Conservation (phyloP, 2,329 filamentous ascomycete genomes). For the Westerdykella ornata region DNA sequence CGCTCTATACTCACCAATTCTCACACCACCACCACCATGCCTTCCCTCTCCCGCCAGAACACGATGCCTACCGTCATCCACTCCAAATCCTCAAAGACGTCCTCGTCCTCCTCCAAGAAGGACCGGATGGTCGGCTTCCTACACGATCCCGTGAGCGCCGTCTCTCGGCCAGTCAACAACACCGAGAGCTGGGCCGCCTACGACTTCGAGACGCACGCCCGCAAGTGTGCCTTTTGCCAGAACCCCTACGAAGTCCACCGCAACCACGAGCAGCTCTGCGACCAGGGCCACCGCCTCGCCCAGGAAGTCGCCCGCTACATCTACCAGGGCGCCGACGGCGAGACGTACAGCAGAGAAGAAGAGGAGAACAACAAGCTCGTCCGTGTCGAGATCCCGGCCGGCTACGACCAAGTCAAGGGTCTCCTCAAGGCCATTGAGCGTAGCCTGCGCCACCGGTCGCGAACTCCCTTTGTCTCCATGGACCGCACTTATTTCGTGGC, state of each 20-base stretch:
- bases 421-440: slow-evolving; percentile 41
- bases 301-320: slow-evolving; percentile 42
- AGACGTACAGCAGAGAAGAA: slow-evolving; percentile 30
- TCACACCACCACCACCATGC: slow-evolving; percentile 25
- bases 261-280: slow-evolving; percentile 38
- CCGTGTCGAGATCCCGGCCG: slow-evolving; percentile 41
- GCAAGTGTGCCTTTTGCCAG: slow-evolving; percentile 41
- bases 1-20: slow-evolving; percentile 30
- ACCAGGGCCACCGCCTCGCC: slow-evolving; percentile 40
- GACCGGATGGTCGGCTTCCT: slow-evolving; percentile 32
- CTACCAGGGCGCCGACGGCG: slow-evolving; percentile 35
- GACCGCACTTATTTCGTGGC: slow-evolving; percentile 40
- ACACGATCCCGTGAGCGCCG: slow-evolving; percentile 33
- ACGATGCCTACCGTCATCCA: slow-evolving; percentile 34
- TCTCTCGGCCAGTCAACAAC: slow-evolving; percentile 38
- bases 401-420: slow-evolving; percentile 36
- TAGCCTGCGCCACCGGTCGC: slow-evolving; percentile 31
- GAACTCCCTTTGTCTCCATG: slow-evolving; percentile 39
- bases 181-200: slow-evolving; percentile 43
- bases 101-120: slow-evolving; percentile 23
- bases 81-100: slow-evolving; percentile 10
- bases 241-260: slow-evolving; percentile 41
- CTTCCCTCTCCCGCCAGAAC: slow-evolving; percentile 21
- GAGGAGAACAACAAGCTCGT: slow-evolving; percentile 38
- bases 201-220: slow-evolving; percentile 45